Percentiles rank a stretch among this genome's conserved stretches.
phyloP scores from a whole-genome alignment of 2,329 filamentous ascomycete species.

The Didymella exigua region DNA sequence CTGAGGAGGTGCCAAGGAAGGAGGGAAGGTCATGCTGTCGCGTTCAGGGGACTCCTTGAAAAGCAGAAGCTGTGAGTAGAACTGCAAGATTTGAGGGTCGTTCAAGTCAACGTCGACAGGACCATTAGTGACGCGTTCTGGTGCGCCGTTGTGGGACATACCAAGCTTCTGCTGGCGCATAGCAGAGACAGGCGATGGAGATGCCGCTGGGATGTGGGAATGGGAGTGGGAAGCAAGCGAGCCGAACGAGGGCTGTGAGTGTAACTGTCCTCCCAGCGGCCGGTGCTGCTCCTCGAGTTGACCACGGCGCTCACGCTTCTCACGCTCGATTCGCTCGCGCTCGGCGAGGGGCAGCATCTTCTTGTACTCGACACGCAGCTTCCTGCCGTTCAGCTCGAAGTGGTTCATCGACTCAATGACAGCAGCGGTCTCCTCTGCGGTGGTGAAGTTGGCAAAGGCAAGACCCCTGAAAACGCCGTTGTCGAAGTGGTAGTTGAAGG shows the following conservation, averaged over 20 bases:
- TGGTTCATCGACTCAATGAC: conserved; percentile 96
- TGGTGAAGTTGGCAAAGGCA: conserved; percentile 98
- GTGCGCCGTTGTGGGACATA: conserved; percentile 33
- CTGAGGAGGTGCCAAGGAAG: conserved; percentile 79
- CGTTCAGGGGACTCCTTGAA: conserved; percentile 82
- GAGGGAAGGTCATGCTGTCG: conserved; percentile 83
- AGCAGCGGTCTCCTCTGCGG: conserved; percentile 86
- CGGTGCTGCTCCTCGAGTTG: conserved; percentile 97
- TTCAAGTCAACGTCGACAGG: conserved; percentile 81
- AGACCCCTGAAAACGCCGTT: conserved; percentile 95
- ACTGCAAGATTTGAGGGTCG: conserved; percentile 82
- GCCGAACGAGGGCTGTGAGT: conserved; percentile 85
- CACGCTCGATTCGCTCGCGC: conserved; percentile 91
- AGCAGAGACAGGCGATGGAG: conserved; percentile 70
- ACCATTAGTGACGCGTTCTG: conserved; percentile 22
- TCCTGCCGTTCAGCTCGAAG: conserved; percentile 91
- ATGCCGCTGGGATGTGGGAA: conserved; percentile 66
- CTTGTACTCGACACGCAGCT: conserved; percentile 97
- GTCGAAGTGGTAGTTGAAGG: conserved; percentile 99
- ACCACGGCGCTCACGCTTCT: conserved; percentile 93
- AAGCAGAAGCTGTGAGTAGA: conserved; percentile 86
- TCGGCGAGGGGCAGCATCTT: conserved; percentile 98
- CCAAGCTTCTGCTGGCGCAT: conserved; percentile 53
- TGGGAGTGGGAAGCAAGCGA: conserved; percentile 71
- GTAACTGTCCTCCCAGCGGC: conserved; percentile 70